Conservation (phyloP, 2,329 filamentous ascomycete species). For the Diplocarpon mali region DNA sequence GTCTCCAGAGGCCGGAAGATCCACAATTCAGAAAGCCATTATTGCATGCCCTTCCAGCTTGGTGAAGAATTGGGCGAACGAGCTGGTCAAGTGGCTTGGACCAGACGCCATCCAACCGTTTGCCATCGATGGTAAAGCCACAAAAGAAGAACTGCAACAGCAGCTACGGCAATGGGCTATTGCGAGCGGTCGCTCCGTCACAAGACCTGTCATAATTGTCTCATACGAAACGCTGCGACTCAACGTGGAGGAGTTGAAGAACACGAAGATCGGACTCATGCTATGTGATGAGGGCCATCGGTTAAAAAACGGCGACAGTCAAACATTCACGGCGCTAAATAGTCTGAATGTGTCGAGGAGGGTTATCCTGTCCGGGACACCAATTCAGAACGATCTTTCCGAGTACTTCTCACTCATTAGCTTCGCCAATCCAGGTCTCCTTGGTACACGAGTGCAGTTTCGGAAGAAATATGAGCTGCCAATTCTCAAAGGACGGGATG, state of each 20-base stretch:
- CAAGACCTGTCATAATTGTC: conserved; percentile 88
- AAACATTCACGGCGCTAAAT: conserved; percentile 87
- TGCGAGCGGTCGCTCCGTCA: conserved; percentile 77
- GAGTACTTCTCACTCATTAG: conserved; percentile 95
- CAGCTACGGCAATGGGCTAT: conserved; percentile 95
- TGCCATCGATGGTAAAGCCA: conserved; percentile 91
- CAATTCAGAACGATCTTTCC: conserved; percentile 96
- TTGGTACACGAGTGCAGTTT: conserved; percentile 83
- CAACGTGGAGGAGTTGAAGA: conserved; percentile 80
- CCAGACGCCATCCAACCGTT: conserved; percentile 85
- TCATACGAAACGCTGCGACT: conserved; percentile 93
- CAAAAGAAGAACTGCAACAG: conserved; percentile 82
- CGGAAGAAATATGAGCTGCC: conserved; percentile 89
- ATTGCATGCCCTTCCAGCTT: conserved; percentile 95
- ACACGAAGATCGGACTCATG: conserved; percentile 82
- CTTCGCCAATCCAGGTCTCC: conserved; percentile 87
- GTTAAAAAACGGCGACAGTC: conserved; percentile 90
- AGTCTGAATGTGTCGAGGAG: conserved; percentile 80
- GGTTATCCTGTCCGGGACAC: conserved; percentile 92
- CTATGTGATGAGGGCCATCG: conserved; percentile 96
- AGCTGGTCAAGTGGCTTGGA: conserved; percentile 92
- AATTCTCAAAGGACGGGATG: conserved; percentile 83
- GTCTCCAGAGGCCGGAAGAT: conserved; percentile 85
- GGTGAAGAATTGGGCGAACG: conserved; percentile 96
- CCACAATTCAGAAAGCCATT: conserved; percentile 91